These are phyloP conservation scores for Alternaria incomplexa DNA, from an alignment of 2,329 filamentous ascomycete genomes.

Conservation along the genomic window DNA sequence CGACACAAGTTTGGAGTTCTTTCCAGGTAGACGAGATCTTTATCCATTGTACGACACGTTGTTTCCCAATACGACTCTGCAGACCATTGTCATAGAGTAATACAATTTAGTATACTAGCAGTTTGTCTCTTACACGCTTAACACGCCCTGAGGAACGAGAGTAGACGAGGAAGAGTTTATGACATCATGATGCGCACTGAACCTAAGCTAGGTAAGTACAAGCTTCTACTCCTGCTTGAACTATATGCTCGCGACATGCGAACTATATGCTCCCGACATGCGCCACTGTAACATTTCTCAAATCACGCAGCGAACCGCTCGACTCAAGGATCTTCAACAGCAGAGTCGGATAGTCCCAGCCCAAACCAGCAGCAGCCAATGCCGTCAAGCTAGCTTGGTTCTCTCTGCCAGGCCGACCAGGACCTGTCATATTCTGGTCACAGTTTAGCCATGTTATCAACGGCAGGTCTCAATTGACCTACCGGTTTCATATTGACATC, in stretches of 20 bases:
- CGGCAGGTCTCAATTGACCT: fast-evolving
- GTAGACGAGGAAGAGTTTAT: no score
- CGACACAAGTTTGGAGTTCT: no score
- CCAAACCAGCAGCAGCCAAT: background rate
- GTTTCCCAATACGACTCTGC: background rate
- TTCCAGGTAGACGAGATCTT: no score
- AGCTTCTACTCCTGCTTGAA: no score
- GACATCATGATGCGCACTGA: no score
- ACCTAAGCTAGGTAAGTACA: no score
- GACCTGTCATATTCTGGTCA: background rate
- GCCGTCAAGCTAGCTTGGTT: background rate
- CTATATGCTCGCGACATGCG: no score
- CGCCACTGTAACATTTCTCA: background rate
- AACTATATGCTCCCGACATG: no score
- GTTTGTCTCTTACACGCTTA: no score
- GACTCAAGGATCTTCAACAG: background rate
- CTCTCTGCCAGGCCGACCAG: background rate
- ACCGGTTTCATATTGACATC: background rate
- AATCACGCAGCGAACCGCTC: background rate
- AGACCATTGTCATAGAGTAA: background rate
- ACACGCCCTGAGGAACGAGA: no score
- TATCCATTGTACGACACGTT: no score
- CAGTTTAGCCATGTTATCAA: background rate
- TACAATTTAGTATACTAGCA: no score
- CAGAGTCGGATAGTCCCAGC: background rate